These are phyloP conservation scores for Coleophoma eucalyptorum DNA, from an alignment of 2,329 filamentous ascomycete species.

Conservation along the genomic window DNA sequence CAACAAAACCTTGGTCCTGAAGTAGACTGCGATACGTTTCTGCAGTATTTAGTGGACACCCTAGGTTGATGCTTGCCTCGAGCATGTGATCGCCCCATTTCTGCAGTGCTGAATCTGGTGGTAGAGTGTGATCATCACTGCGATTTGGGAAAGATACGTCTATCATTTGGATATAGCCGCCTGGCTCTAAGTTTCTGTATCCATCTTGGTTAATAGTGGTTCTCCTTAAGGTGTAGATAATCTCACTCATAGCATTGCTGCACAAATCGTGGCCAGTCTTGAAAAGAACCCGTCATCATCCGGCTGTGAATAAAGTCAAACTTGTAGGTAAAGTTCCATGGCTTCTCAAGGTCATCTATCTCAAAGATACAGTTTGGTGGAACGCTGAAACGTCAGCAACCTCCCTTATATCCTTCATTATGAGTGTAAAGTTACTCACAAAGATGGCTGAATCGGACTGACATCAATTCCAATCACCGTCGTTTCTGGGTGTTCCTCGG, in stretches of 20 bases:
- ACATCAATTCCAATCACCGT: conserved; percentile 17
- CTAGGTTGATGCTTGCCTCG: conserved; percentile 29
- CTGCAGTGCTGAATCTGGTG: conserved; percentile 30
- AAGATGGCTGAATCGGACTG: conserved; percentile 28
- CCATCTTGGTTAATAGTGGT: conserved; percentile 6
- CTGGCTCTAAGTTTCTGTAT: conserved; percentile 20
- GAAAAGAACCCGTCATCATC: conserved; percentile 50
- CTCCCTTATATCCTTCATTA: conserved; percentile 18
- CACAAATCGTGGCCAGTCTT: conserved; percentile 51
- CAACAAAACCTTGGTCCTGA: conserved; percentile 15
- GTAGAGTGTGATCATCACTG: conserved; percentile 42
- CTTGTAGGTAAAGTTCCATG: conserved; percentile 36
- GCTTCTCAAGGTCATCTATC: conserved; percentile 52
- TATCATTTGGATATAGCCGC: conserved; percentile 24
- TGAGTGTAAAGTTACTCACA: not conserved
- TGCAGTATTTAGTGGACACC: conserved; percentile 27
- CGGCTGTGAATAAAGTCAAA: conserved; percentile 57
- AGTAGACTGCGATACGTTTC: conserved; percentile 4
- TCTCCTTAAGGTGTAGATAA: not conserved
- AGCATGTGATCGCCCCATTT: conserved; percentile 37
- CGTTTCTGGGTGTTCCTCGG: conserved; percentile 18
- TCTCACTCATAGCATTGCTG: conserved; percentile 36
- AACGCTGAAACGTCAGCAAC: conserved; percentile 27
- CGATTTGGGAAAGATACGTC: conserved; percentile 6
- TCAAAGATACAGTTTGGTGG: conserved; percentile 58